Evolutionary conservation across 2,329 filamentous ascomycete species (phyloP), one percentile per base, ranked within the genome.

Genomic region (Berkeleyomyces basicola): DNA sequence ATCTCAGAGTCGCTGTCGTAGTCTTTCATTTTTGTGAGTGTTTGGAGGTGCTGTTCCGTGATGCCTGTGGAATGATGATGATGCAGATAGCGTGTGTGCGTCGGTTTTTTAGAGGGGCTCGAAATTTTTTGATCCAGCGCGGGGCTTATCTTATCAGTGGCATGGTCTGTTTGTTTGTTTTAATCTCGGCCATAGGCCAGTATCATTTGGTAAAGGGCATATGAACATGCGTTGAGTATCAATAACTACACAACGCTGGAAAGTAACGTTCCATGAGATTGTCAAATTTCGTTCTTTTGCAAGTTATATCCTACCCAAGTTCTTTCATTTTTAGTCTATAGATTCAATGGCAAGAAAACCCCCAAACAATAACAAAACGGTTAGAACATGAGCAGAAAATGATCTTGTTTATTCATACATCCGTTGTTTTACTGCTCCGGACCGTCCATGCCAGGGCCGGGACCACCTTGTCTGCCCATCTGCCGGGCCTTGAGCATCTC

Each of bases 401-500:
- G 31, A 46, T 65, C 46, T 55, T 55, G 33, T 63, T 55, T 44
- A 44, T 55, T 55, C 70, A 70, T 70, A 57, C 60, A 53, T 53
- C 23, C 11, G 49, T 75, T 23, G 23, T 77, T 73, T 72, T 76
- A 76, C 71, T 80, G 74, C 69, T 79, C 77, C 49, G 78, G 78
- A 14, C 79, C 82, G 67, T 85, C 83, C 80, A 84, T 84, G 65
- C 82, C 82, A 3, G 82, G 81, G 5, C 83, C 83, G 2, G 83
- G 83, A 31, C 81, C 82, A 46, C 75, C 79, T 74, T 78, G 75
- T 70, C 83, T 78, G 58, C 81, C 86, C 93, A 99, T 99, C 78
- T 99, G 92, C 72, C 93, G 82, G 66, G 93, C 93, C 81, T 99
- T 99, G 70, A 99, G 79, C 78, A 99, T 81, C 79, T 99, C 93